A percentile compares a stretch with the other conserved stretches of the same genome.
Conservation (phyloP, 2,329 filamentous ascomycete species). For the Ophiostoma himal-ulmi region DNA sequence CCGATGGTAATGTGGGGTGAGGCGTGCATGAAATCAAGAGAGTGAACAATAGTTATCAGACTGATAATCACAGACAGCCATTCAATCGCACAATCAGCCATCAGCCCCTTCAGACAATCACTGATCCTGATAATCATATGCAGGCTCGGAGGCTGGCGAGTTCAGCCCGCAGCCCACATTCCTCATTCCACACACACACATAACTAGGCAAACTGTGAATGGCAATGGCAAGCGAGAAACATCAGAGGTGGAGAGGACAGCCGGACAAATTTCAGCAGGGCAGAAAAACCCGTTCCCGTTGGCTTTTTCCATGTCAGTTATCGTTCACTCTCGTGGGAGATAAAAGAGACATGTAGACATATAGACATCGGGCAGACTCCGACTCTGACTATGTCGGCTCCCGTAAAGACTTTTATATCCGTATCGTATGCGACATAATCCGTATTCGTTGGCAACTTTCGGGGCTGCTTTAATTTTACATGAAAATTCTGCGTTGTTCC, state of each 20-base stretch:
- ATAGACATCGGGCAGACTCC: not conserved
- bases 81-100: not conserved
- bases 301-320: not conserved
- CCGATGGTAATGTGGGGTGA: slow-evolving; percentile 6
- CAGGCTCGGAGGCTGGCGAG: not conserved
- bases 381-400: not conserved
- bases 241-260: not conserved
- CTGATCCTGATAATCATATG: slow-evolving; percentile 1
- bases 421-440: not conserved
- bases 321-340: not conserved
- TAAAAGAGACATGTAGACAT: not conserved
- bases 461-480: not conserved
- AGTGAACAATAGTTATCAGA: slow-evolving; percentile 4
- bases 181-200: not conserved
- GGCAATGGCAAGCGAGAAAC: slow-evolving; percentile 16
- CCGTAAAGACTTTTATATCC: not conserved
- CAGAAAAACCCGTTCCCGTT: not conserved
- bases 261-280: not conserved
- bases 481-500: not conserved
- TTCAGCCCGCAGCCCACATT: not conserved
- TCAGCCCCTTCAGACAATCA: not conserved
- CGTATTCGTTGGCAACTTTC: not conserved
- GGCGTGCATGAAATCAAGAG: not conserved
- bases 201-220: not conserved
- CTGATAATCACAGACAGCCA: not conserved